Base-by-base conservation (phyloP, 2,329 filamentous ascomycete species). In the Diaporthe sp. region DNA sequence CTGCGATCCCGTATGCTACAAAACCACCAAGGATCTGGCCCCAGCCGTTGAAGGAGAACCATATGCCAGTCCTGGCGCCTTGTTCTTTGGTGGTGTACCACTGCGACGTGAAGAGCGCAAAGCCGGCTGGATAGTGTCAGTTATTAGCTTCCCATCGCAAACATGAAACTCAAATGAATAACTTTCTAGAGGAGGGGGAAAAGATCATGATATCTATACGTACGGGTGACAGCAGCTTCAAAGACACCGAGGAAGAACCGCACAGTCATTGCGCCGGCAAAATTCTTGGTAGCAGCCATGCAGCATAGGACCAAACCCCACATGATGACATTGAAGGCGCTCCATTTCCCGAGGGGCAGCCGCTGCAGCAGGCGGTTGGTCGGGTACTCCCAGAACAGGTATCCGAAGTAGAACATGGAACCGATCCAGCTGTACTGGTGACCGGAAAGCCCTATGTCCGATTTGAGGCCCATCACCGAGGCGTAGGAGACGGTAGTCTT, bases 31-130 rank as follows among this genome's bases (percentile, higher is more conserved):
- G 67, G 55, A 86, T 84, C 77, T 85, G 83, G 2, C 81, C 84
- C 74, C 81, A 81, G 33, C 84, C 81, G 70, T 82, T 82, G 84
- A 92, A 93, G 4, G 57, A 88, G 82, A 93, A 94, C 92, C 92
- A 94, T 72, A 93, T 89, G 5, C 88, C 89, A 1, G 89, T 89
- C 12, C 92, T 85, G 0, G 86, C 84, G 2, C 90, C 91, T 83
- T 94, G 92, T 80, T 94, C 92, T 71, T 86, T 86, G 80, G 91
- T 91, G 1, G 93, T 94, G 78, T 94, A 95, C 92, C 92, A 94
- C 82, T 93, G 91, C 4, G 86, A 89, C 1, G 92, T 94, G 77
- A 94, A 87, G 1, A 94, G 85, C 0, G 91, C 89, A 77, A 94
- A 94, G 0, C 92, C 92, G 0, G 92, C 64, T 67, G 22, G 19